Evolutionary conservation across 257 asterid genomes (phyloP).

Genomic region (Schizonepeta tenuifolia): DNA sequence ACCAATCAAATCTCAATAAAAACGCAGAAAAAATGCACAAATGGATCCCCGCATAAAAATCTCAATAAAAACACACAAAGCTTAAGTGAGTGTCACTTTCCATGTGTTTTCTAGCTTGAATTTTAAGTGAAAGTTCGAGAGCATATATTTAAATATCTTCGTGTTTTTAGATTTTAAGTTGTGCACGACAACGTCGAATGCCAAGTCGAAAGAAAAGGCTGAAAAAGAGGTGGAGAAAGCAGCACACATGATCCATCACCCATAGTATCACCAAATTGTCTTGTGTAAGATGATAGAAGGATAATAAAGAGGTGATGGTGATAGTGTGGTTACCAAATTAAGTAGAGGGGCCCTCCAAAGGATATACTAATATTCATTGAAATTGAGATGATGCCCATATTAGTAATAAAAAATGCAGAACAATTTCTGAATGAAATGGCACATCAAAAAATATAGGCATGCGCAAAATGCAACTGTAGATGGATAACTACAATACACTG

Average conservation of each 20-base stretch:
- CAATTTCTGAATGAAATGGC: slow-evolving; percentile 14
- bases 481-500: slow-evolving; percentile 34
- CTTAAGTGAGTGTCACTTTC: too few relatives aligned
- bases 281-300: slow-evolving; percentile 9
- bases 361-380: not conserved
- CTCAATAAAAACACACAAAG: too few relatives aligned
- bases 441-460: slow-evolving; percentile 21
- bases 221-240: not conserved
- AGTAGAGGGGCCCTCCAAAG: slow-evolving; percentile 25
- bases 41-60: too few relatives aligned
- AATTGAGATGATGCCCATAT: slow-evolving; percentile 1
- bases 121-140: not conserved
- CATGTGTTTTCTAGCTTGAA: not conserved
- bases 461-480: slow-evolving; percentile 34
- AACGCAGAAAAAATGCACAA: not conserved
- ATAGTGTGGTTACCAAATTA: slow-evolving; percentile 35
- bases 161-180: not conserved
- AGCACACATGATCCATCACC: too few relatives aligned
- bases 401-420: slow-evolving; percentile 14
- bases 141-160: not conserved
- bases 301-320: slow-evolving; percentile 22
- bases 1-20: not conserved
- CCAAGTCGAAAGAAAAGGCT: not conserved
- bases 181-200: not conserved
- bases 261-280: slow-evolving; percentile 18